Conservation (phyloP, 108 stramenopile species). For the Skeletonema menzelii region DNA sequence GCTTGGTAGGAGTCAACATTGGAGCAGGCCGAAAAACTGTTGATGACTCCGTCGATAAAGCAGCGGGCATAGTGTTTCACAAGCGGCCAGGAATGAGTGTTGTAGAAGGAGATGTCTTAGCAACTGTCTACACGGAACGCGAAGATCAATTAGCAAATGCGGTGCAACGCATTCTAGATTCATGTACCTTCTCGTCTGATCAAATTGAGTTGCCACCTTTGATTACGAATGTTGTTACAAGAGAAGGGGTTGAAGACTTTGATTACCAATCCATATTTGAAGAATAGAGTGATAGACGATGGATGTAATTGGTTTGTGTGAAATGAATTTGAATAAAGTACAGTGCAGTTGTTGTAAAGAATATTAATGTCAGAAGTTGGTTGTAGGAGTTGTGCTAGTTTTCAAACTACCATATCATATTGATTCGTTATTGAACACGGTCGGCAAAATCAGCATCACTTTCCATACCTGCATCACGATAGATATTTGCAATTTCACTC, state of each 20-base stretch:
- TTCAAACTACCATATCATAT: background rate
- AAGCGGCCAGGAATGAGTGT: slow-evolving; percentile 59
- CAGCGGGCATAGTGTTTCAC: slow-evolving; percentile 64
- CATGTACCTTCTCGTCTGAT: slow-evolving; percentile 28
- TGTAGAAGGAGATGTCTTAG: slow-evolving; percentile 51
- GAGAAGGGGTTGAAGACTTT: slow-evolving; percentile 30
- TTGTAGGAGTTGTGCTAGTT: background rate
- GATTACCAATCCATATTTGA: slow-evolving; percentile 15
- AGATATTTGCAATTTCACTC: slow-evolving; percentile 58
- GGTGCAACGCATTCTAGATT: background rate
- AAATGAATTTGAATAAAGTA: no score
- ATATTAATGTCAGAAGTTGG: no score
- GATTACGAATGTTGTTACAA: slow-evolving; percentile 40
- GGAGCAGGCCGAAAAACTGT: slow-evolving; percentile 76
- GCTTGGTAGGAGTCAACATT: slow-evolving; percentile 52
- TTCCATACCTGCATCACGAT: slow-evolving; percentile 56
- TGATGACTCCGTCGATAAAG: slow-evolving; percentile 57
- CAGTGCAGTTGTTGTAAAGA: background rate
- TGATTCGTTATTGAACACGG: slow-evolving; percentile 4
- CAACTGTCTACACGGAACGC: slow-evolving; percentile 40
- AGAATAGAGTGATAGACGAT: slow-evolving; percentile 3
- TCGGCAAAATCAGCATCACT: slow-evolving; percentile 75
- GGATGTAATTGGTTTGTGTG: background rate
- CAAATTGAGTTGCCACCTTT: slow-evolving; percentile 4
- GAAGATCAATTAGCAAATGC: slow-evolving; percentile 13